A percentile compares a stretch with the other conserved stretches of the same genome.
Evolutionary conservation across 768 basidiomycete species (phyloP).

Genomic region (Mrakia hoshinonis): DNA sequence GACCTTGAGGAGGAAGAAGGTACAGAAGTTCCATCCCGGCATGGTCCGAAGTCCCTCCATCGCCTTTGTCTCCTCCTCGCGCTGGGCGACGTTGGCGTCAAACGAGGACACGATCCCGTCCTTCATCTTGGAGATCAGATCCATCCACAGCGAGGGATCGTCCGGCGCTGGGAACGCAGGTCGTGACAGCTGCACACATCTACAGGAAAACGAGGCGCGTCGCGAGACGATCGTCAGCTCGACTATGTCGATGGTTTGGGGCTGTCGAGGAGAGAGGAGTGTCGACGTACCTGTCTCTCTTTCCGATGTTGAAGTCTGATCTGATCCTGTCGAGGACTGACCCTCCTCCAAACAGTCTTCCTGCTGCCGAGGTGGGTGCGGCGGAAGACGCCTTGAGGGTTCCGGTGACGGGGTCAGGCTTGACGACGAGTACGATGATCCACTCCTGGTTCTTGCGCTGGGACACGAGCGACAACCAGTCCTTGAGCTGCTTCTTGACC

Average conservation of each 20-base stretch:
- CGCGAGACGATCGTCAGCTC: not conserved
- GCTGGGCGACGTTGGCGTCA: constrained; percentile 62
- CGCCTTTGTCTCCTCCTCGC: constrained; percentile 83
- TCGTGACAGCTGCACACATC: constrained; percentile 74
- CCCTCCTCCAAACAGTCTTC: constrained; percentile 68
- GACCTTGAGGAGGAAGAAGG: constrained; percentile 92
- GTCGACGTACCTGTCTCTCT: constrained; percentile 62
- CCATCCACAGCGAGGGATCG: constrained; percentile 76
- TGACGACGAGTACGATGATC: constrained; percentile 38
- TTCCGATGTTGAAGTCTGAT: constrained; percentile 83
- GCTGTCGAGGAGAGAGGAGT: constrained; percentile 22
- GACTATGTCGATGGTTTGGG: too few relatives aligned
- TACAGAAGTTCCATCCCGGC: constrained; percentile 98
- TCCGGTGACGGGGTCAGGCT: constrained; percentile 19
- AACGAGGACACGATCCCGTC: constrained; percentile 80
- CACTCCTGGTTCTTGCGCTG: constrained; percentile 81
- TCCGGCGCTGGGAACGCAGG: constrained; percentile 53
- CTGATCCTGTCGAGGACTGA: constrained; percentile 81
- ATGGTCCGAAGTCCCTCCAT: constrained; percentile 81
- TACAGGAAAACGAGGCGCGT: constrained; percentile 36
- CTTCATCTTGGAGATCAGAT: constrained; percentile 78
- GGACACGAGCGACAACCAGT: constrained; percentile 65
- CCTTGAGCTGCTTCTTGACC: constrained; percentile 77
- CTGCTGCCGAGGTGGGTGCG: constrained; percentile 48
- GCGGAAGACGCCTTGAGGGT: not conserved